Conservation (phyloP, 2,329 filamentous ascomycete genomes). For the Aureobasidium namibiae region DNA sequence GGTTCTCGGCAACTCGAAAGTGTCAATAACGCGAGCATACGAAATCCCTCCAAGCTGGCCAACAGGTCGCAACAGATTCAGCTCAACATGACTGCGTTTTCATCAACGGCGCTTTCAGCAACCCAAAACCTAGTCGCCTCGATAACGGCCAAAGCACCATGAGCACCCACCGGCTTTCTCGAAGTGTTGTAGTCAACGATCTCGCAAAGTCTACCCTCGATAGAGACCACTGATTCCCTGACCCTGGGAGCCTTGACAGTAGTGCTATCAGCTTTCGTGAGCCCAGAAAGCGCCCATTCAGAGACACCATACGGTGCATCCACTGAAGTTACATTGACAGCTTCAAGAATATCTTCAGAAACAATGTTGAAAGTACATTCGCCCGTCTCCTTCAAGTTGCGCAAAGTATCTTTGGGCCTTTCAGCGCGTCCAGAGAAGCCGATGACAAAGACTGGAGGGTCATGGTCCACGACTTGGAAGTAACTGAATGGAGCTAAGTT, state of each 20-base stretch:
- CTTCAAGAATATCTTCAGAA: conserved; percentile 19
- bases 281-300: conserved; percentile 68
- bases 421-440: conserved; percentile 15
- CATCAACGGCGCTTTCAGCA: background rate
- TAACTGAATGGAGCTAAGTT: conserved; percentile 25
- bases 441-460: conserved; percentile 18
- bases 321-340: conserved; percentile 56
- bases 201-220: conserved; percentile 67
- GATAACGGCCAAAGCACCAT: conserved; percentile 20
- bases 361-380: conserved; percentile 20
- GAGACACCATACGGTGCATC: conserved; percentile 64
- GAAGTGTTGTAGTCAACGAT: conserved; percentile 48
- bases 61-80: background rate
- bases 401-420: conserved; percentile 18
- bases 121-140: conserved; percentile 27
- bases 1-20: conserved; percentile 16
- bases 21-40: conserved; percentile 10
- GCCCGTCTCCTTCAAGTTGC: conserved; percentile 19
- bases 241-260: conserved; percentile 63
- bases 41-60: background rate
- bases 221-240: conserved; percentile 66
- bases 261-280: conserved; percentile 57
- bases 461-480: conserved; percentile 22
- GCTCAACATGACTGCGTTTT: background rate
- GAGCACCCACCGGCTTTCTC: background rate